Evolutionary conservation across 2,329 filamentous ascomycete genomes (phyloP), one percentile per base, ranked within the genome.

Genomic region (Sporothrix sp.): DNA sequence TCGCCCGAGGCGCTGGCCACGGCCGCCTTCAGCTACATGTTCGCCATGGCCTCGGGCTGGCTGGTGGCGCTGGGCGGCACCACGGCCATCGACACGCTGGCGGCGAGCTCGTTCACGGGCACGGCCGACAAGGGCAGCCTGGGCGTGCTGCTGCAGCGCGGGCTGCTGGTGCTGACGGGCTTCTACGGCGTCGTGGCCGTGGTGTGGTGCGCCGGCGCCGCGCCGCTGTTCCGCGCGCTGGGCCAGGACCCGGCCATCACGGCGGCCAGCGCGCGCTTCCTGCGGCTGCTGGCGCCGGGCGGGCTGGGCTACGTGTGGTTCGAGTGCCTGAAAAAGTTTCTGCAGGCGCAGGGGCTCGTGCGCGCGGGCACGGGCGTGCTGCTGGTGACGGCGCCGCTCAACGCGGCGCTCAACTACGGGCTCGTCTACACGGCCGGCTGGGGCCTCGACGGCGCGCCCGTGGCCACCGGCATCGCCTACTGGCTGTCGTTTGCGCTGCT

Each of bases 321-420:
- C 54, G 87, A 94, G 66, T 75, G 80, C 6, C 79, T 89, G 62
- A 95, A 95, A 69, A 87, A 91, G 59, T 95, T 83, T 58, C 74
- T 94, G 1, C 89, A 95, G 66, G 89, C 89, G 0, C 89, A 95
- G 66, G 86, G 86, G 75, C 78, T 93, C n/a, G 93, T 94, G 66
- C 79, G 76, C 1, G 85, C 87, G 0, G 87, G 85, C 1, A 84
- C 90, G 1, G 94, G 90, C 61, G 87, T 89, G 9, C 77, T 95
- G 1, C 67, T 95, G 2, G 74, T 95, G 56, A 90, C 86, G 16
- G 88, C 88, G 0, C 88, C 89, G 0, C 68, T 94, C 23, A 94
- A 93, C 62, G 84, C 81, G 0, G 69, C 86, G 21, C 73, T 95
- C 64, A 93, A 95, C 65, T 95, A 79, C 58, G 65, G 90, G 25